phyloP scores from a whole-genome alignment of 2,329 filamentous ascomycete species.

The Ramularia endophylla region DNA sequence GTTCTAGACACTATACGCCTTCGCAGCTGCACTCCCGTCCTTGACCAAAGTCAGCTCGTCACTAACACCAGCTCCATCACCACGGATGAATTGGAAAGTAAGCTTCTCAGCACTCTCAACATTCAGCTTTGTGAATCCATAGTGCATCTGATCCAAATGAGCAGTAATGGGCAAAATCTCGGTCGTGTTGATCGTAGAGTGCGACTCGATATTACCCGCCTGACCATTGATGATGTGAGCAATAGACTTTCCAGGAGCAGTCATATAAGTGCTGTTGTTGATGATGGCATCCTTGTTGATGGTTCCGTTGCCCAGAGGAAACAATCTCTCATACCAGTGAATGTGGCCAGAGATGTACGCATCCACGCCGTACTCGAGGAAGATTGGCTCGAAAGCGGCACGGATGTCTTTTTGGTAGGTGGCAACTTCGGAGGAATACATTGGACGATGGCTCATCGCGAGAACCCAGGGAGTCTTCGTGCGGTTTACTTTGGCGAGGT shows the following conservation, averaged over 20 bases:
- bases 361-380: slow-evolving; percentile 44
- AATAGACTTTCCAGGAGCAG: slow-evolving; percentile 44
- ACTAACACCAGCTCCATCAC: slow-evolving; percentile 25
- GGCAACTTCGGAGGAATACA: slow-evolving; percentile 43
- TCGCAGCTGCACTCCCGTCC: slow-evolving; percentile 7
- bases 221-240: slow-evolving; percentile 50
- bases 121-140: slow-evolving; percentile 45
- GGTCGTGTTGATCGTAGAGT: slow-evolving; percentile 35
- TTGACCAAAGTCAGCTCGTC: slow-evolving; percentile 21
- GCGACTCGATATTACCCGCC: slow-evolving; percentile 49
- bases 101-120: slow-evolving; percentile 37
- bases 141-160: slow-evolving; percentile 42
- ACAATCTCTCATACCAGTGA: slow-evolving; percentile 44
- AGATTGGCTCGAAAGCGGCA: slow-evolving; percentile 41
- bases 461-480: slow-evolving; percentile 47
- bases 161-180: slow-evolving; percentile 39
- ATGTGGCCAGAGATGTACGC: slow-evolving; percentile 41
- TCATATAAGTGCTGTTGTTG: slow-evolving; percentile 45
- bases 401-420: slow-evolving; percentile 41
- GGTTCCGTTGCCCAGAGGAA: slow-evolving; percentile 36
- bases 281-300: slow-evolving; percentile 39
- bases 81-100: slow-evolving; percentile 44
- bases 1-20: neutral
- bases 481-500: slow-evolving; percentile 41
- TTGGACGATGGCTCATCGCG: slow-evolving; percentile 45